Percentiles rank a stretch among this genome's conserved stretches.
phyloP scores from a whole-genome alignment of 2,329 filamentous ascomycete genomes.

The Coniosporium tulheliwenetii region DNA sequence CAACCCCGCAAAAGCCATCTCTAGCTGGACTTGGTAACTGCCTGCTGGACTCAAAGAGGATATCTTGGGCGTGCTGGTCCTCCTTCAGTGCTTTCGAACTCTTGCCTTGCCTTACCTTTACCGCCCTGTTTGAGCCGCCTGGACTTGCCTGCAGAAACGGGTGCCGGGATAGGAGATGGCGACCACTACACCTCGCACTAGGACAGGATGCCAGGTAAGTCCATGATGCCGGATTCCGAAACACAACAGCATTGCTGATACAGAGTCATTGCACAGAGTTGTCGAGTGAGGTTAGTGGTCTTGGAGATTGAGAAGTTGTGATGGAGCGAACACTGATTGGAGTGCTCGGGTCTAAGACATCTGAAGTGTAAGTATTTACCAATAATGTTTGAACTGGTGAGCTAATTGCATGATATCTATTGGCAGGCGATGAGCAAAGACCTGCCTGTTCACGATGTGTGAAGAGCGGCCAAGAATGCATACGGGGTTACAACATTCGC shows the following conservation, averaged over 20 bases:
- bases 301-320: no score
- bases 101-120: not conserved
- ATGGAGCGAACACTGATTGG: no score
- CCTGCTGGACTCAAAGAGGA: not conserved
- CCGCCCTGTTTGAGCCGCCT: not conserved
- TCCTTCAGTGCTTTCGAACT: not conserved
- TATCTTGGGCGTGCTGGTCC: not conserved
- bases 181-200: not conserved
- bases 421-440: constrained; percentile 12
- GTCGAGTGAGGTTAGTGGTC: constrained; percentile 12
- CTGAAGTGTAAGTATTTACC: not conserved
- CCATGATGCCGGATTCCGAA: not conserved
- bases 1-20: no score
- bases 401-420: not conserved
- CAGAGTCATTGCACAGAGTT: constrained; percentile 5
- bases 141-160: not conserved
- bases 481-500: constrained; percentile 14
- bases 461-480: constrained; percentile 14
- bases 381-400: not conserved
- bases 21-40: not conserved
- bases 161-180: not conserved
- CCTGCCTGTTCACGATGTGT: constrained; percentile 13
- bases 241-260: not conserved
- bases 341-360: constrained; percentile 5
- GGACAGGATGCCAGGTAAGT: not conserved